phyloP scores from a whole-genome alignment of 148 eudicot genomes.

The Rhododendron molle region DNA sequence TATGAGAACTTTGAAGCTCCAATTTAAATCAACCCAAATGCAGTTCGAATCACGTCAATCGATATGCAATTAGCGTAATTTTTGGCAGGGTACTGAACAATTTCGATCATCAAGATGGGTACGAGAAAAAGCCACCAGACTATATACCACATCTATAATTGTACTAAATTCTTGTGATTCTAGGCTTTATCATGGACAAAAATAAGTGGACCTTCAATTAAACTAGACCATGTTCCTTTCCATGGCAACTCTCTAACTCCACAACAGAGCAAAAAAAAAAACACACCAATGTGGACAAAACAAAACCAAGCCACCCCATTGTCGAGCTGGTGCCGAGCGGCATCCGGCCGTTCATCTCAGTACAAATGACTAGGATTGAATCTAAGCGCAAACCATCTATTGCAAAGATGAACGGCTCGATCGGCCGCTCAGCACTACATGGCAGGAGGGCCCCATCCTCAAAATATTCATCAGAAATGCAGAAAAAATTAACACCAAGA shows the following conservation, averaged over 20 bases:
- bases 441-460: no score
- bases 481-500: constrained; percentile 58
- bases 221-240: not conserved
- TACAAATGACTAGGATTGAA: fast-evolving
- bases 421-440: no score
- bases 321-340: no score
- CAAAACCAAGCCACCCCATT: not conserved
- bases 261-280: constrained; percentile 14
- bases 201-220: not conserved
- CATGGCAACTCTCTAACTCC: constrained; percentile 5
- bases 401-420: no score
- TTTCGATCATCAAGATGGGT: not conserved
- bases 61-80: no score
- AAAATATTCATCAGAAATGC: no score
- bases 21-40: no score
- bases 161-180: not conserved
- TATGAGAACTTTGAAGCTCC: no score
- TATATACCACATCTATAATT: not conserved
- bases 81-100: not conserved
- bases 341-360: no score
- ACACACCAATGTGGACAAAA: not conserved
- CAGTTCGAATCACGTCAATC: no score
- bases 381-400: no score
- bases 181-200: not conserved
- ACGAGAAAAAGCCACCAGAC: not conserved